Conservation (phyloP, 2,329 filamentous ascomycete species). For the Verticillium nonalfalfae region DNA sequence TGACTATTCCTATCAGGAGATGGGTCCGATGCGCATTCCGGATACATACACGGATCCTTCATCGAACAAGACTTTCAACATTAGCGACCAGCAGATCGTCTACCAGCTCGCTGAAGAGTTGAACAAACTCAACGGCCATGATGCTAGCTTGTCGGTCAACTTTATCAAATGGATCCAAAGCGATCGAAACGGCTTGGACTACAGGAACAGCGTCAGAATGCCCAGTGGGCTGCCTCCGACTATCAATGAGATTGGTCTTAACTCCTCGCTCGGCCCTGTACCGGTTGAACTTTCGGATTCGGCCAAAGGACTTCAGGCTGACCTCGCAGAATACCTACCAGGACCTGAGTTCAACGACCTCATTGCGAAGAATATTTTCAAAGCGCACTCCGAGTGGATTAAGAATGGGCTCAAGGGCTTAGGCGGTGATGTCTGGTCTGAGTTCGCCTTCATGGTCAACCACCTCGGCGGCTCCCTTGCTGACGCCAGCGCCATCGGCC, state of each 20-base stretch:
- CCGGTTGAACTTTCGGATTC: conserved; percentile 24
- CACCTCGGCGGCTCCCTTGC: conserved; percentile 47
- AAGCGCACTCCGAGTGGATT: conserved; percentile 31
- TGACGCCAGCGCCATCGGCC: conserved; percentile 37
- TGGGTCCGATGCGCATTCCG: conserved; percentile 61
- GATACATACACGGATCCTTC: conserved; percentile 40
- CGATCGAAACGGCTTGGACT: conserved; percentile 45
- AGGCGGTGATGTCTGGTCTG: conserved; percentile 58
- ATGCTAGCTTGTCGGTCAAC: conserved; percentile 41
- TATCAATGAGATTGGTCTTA: conserved; percentile 34
- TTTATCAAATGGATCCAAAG: conserved; percentile 59
- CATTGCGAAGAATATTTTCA: conserved; percentile 35
- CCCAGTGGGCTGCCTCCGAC: conserved; percentile 48
- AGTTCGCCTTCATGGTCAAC: conserved; percentile 56
- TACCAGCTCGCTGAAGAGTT: conserved; percentile 56
- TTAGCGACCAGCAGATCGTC: conserved; percentile 58
- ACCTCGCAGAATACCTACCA: conserved; percentile 27
- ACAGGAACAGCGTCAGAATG: conserved; percentile 39
- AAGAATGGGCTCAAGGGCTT: conserved; percentile 28
- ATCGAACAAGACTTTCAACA: conserved; percentile 48
- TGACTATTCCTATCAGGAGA: conserved; percentile 62
- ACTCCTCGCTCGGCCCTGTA: conserved; percentile 29
- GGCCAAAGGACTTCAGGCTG: conserved; percentile 25
- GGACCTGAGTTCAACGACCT: conserved; percentile 26
- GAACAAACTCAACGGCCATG: conserved; percentile 52